Conservation (phyloP, 2,329 filamentous ascomycete genomes). For the Botryotinia convoluta region DNA sequence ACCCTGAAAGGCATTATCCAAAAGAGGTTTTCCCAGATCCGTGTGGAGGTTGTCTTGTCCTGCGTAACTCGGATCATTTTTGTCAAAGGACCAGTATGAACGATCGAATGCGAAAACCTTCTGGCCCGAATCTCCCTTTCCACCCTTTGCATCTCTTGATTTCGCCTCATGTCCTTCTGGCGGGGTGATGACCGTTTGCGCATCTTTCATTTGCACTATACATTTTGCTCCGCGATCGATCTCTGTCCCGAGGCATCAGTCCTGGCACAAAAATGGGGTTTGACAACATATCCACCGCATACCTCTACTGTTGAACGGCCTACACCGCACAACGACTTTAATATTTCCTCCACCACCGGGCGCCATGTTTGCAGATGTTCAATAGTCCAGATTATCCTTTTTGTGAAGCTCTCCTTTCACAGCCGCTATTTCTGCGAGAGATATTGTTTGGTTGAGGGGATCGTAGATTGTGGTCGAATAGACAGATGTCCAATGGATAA, state of each 20-base stretch:
- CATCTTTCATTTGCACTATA: slow-evolving; percentile 93
- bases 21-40: slow-evolving; percentile 82
- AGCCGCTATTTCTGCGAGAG: background rate
- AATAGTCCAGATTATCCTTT: slow-evolving; percentile 14
- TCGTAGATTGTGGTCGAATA: slow-evolving; percentile 1
- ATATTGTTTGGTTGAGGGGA: slow-evolving; percentile 16
- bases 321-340: slow-evolving; percentile 96
- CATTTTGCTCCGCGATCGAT: slow-evolving; percentile 89
- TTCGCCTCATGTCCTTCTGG: slow-evolving; percentile 60
- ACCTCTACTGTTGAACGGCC: slow-evolving; percentile 96
- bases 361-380: slow-evolving; percentile 35
- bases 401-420: slow-evolving; percentile 17
- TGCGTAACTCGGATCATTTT: slow-evolving; percentile 76
- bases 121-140: slow-evolving; percentile 64
- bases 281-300: slow-evolving; percentile 35
- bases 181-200: slow-evolving; percentile 81
- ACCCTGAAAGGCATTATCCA: slow-evolving; percentile 97
- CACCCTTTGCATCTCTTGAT: slow-evolving; percentile 56
- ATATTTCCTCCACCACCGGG: slow-evolving; percentile 79
- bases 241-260: slow-evolving; percentile 53
- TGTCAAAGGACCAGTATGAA: slow-evolving; percentile 97
- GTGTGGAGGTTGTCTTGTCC: slow-evolving; percentile 86
- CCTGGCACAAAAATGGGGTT: slow-evolving; percentile 1
- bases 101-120: slow-evolving; percentile 95
- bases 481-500: slow-evolving; percentile 12